Percentiles rank a stretch among this genome's conserved stretches.
Conservation (phyloP, 2,329 filamentous ascomycete species). For the Sphaerulina musiva region DNA sequence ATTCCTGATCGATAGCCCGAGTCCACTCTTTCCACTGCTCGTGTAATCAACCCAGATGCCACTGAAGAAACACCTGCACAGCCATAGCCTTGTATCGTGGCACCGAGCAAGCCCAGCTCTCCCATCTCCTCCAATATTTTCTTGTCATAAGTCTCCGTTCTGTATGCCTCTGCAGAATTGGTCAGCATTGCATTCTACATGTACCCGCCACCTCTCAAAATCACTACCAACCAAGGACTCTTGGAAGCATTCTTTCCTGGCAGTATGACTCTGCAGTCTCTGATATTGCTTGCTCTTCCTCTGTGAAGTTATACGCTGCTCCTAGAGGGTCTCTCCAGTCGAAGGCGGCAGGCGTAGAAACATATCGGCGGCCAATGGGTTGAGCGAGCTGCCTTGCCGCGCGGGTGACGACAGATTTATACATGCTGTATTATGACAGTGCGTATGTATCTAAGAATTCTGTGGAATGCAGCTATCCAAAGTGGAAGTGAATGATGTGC, state of each 20-base stretch:
- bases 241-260: slow-evolving; percentile 77
- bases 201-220: neutral
- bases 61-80: slow-evolving; percentile 85
- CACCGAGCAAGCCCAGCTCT: slow-evolving; percentile 78
- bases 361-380: slow-evolving; percentile 35
- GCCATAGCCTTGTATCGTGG: slow-evolving; percentile 79
- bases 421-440: slow-evolving; percentile 33
- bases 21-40: slow-evolving; percentile 84
- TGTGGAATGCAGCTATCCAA: neutral
- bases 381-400: slow-evolving; percentile 36
- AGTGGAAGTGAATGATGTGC: neutral
- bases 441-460: neutral
- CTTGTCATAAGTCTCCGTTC: slow-evolving; percentile 78
- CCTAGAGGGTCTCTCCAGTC: slow-evolving; percentile 85
- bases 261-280: slow-evolving; percentile 92
- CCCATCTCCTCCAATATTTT: slow-evolving; percentile 89
- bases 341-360: slow-evolving; percentile 50
- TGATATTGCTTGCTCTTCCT: slow-evolving; percentile 83
- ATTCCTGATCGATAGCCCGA: slow-evolving; percentile 88
- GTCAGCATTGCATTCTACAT: neutral
- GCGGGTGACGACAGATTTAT: slow-evolving; percentile 38
- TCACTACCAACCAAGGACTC: slow-evolving; percentile 62
- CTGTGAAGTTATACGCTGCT: slow-evolving; percentile 66
- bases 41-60: slow-evolving; percentile 80
- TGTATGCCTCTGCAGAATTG: slow-evolving; percentile 61